These are phyloP conservation scores for Simplicillium aogashimaense DNA, from an alignment of 2,329 filamentous ascomycete species.

Conservation along the genomic window DNA sequence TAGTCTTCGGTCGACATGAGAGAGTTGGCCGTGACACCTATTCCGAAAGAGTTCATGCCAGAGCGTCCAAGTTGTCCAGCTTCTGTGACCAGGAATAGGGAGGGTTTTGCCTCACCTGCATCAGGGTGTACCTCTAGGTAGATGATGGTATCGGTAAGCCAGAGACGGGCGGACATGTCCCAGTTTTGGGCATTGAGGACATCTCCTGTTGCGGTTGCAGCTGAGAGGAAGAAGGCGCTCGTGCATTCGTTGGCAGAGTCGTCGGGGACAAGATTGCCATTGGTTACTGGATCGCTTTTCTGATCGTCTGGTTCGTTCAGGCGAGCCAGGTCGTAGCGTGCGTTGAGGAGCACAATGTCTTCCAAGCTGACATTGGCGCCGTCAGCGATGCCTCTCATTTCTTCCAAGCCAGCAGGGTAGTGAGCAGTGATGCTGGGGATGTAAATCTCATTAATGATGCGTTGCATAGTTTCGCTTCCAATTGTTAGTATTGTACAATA, in stretches of 20 bases:
- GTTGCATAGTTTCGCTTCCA: slow-evolving; percentile 6
- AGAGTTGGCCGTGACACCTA: slow-evolving; percentile 5
- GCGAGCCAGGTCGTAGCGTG: slow-evolving; percentile 9
- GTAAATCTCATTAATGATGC: slow-evolving; percentile 12
- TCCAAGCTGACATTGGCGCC: slow-evolving; percentile 8
- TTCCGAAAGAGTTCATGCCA: slow-evolving; percentile 5
- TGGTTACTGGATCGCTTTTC: not conserved
- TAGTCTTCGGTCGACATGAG: slow-evolving; percentile 9
- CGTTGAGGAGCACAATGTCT: slow-evolving; percentile 12
- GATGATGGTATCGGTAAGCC: slow-evolving; percentile 3
- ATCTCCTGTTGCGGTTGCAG: slow-evolving; percentile 1
- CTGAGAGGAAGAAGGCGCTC: slow-evolving; percentile 3
- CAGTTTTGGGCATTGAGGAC: slow-evolving; percentile 7
- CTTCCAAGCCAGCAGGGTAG: slow-evolving; percentile 10
- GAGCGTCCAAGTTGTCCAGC: slow-evolving; percentile 6
- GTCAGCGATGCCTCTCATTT: slow-evolving; percentile 11
- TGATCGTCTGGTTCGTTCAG: not conserved
- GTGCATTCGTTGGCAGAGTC: slow-evolving; percentile 2
- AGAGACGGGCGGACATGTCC: slow-evolving; percentile 7
- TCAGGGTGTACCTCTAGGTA: slow-evolving; percentile 6
- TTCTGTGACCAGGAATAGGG: slow-evolving; percentile 6
- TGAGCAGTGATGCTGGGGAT: slow-evolving; percentile 11
- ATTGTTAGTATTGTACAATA: no score
- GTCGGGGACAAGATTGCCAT: not conserved
- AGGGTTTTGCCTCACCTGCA: slow-evolving; percentile 3